These are phyloP conservation scores for Scopulariopsis brevicaulis DNA, from an alignment of 2,329 filamentous ascomycete species.

Conservation along the genomic window DNA sequence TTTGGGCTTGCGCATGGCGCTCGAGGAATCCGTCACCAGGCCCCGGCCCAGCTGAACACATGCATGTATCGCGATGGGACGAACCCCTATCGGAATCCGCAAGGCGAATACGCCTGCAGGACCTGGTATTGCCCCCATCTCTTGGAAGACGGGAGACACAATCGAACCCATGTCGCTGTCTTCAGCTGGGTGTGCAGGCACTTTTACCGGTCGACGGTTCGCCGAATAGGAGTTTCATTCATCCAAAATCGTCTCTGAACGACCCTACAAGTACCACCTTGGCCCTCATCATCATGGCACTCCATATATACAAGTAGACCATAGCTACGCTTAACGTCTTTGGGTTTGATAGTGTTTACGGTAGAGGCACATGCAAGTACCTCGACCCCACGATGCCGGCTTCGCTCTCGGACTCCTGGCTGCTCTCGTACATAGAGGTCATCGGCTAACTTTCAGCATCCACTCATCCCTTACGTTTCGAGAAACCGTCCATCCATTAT, in stretches of 20 bases:
- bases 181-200: background rate
- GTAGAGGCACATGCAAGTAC: background rate
- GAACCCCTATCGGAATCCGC: background rate
- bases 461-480: background rate
- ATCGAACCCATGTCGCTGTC: background rate
- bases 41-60: too few species aligned
- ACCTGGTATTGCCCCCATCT: too few species aligned
- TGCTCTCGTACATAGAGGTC: too few species aligned
- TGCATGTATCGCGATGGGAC: background rate
- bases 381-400: background rate
- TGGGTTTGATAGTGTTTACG: background rate
- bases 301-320: background rate
- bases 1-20: too few species aligned
- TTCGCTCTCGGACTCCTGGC: background rate
- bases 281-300: background rate
- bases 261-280: background rate
- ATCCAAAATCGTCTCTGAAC: background rate
- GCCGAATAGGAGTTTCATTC: background rate
- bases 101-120: background rate
- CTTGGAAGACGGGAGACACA: background rate
- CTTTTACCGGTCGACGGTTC: background rate
- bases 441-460: background rate
- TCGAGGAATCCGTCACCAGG: too few species aligned
- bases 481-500: background rate
- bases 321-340: background rate